Base-by-base conservation (phyloP, 495 filamentous ascomycete genomes). In the Trichodelitschia bisporula region DNA sequence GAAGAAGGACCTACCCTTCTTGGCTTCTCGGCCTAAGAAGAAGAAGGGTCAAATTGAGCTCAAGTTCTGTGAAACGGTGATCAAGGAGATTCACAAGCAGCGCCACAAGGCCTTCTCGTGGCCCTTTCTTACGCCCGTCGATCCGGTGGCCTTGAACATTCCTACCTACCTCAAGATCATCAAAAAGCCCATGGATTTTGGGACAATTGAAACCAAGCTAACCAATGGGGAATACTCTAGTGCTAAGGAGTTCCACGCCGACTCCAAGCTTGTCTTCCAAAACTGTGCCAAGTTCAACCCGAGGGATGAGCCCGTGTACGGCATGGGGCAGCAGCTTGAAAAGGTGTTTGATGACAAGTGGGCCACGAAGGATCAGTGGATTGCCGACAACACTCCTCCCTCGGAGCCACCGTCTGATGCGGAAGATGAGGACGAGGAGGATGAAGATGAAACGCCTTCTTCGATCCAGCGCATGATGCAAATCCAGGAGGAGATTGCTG, bases 211-310 rank as follows among this genome's bases (percentile, higher is more conserved):
- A 31, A 52, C 56, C 29, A 92, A 90, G 49, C 58, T 91, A 14
- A 65, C 68, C 32, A 58, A 62, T 4, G 80, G 80, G n/a, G 65
- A 77, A 30, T 95, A 93, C 43, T 63, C 70, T 39, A 78, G 60
- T 30, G 62, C 71, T 3, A 77, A 77, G 48, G 86, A 95, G 20
- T 78, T 97, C 38, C 73, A 90, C 38, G 53, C 52, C 23, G 84
- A 97, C 45, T 62, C 90, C 27, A 63, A 63, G 14, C 61, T 77
- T 27, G 84, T 97, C 35, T 69, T 95, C 43, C 61, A 66, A 33
- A 95, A 95, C 46, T 91, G 84, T 48, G 77, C 64, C 55, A 69
- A 72, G 16, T 97, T 92, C 64, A 97, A 97, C 44, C 72, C 78
- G 18, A 51, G 56, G 1, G 66, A 62, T n/a, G 78, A 90, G 39